Evolutionary conservation across 768 basidiomycete species (phyloP).

Genomic region (Rubroboletus satanas): DNA sequence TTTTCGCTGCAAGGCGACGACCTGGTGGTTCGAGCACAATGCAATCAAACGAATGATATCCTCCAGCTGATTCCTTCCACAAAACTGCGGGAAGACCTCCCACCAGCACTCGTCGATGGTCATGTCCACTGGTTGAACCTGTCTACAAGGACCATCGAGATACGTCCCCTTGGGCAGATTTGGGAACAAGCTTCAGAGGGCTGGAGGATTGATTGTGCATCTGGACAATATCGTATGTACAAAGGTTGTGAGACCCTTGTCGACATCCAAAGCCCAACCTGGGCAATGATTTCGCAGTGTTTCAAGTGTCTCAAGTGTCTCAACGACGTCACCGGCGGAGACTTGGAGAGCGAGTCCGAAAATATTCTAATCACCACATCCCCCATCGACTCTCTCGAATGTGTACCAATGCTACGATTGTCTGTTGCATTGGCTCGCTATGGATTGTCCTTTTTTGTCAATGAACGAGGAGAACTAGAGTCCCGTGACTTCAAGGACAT

Average conservation of each 20-base stretch:
- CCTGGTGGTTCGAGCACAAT: slow-evolving; percentile 10
- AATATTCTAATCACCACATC: slow-evolving; percentile 14
- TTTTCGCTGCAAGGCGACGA: slow-evolving; percentile 5
- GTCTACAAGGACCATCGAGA: slow-evolving; percentile 13
- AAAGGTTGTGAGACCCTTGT: slow-evolving; percentile 10
- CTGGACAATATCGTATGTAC: neutral
- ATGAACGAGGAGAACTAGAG: slow-evolving; percentile 26
- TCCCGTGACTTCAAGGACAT: slow-evolving; percentile 37
- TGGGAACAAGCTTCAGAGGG: slow-evolving; percentile 21
- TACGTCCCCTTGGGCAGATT: slow-evolving; percentile 11
- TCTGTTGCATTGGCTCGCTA: slow-evolving; percentile 34
- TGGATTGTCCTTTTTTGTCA: slow-evolving; percentile 36
- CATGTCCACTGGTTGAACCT: slow-evolving; percentile 27
- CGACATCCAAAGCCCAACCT: slow-evolving; percentile 20
- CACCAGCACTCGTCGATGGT: slow-evolving; percentile 1
- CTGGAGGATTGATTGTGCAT: slow-evolving; percentile 16
- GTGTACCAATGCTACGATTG: neutral
- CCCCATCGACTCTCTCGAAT: neutral
- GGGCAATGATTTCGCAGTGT: slow-evolving; percentile 11
- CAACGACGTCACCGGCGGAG: neutral
- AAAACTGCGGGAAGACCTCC: slow-evolving; percentile 18
- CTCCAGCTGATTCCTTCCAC: slow-evolving; percentile 18
- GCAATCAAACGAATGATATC: neutral
- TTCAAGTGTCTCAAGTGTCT: slow-evolving; percentile 2
- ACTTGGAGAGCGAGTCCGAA: neutral